Evolutionary conservation across 2,329 filamentous ascomycete genomes (phyloP).

Genomic region (Ophiosphaerella narmari): DNA sequence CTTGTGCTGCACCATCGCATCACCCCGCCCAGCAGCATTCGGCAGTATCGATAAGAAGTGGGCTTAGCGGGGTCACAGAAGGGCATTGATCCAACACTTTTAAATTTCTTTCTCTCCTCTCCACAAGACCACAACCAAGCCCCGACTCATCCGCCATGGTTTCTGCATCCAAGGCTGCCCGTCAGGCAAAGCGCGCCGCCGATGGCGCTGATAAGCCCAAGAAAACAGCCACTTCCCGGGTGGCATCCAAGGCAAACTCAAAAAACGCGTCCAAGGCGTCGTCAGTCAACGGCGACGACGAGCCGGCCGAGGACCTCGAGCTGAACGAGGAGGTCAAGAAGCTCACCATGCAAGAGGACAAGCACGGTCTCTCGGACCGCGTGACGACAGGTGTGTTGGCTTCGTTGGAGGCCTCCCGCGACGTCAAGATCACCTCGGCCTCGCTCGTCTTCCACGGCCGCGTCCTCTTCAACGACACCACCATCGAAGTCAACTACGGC

Average conservation of each 20-base stretch:
- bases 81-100: slow-evolving; percentile 23
- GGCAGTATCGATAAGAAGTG: slow-evolving; percentile 22
- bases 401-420: slow-evolving; percentile 81
- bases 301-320: slow-evolving; percentile 68
- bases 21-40: too few relatives aligned
- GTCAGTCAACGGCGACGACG: slow-evolving; percentile 75
- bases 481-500: slow-evolving; percentile 88
- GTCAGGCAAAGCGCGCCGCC: slow-evolving; percentile 67
- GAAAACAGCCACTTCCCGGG: slow-evolving; percentile 73
- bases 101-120: slow-evolving; percentile 27
- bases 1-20: background rate
- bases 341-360: slow-evolving; percentile 90
- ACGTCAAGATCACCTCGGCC: slow-evolving; percentile 94
- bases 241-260: slow-evolving; percentile 69
- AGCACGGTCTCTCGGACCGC: slow-evolving; percentile 93
- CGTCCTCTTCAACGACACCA: slow-evolving; percentile 92
- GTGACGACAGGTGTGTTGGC: slow-evolving; percentile 96
- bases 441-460: slow-evolving; percentile 97
- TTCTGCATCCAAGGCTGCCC: slow-evolving; percentile 70
- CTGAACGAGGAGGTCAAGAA: slow-evolving; percentile 80
- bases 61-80: slow-evolving; percentile 26
- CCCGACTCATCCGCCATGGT: slow-evolving; percentile 57
- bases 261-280: slow-evolving; percentile 66
- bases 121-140: slow-evolving; percentile 18
- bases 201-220: slow-evolving; percentile 69